phyloP scores from a whole-genome alignment of 345 rosid species.

The Salix koriyanagi region DNA sequence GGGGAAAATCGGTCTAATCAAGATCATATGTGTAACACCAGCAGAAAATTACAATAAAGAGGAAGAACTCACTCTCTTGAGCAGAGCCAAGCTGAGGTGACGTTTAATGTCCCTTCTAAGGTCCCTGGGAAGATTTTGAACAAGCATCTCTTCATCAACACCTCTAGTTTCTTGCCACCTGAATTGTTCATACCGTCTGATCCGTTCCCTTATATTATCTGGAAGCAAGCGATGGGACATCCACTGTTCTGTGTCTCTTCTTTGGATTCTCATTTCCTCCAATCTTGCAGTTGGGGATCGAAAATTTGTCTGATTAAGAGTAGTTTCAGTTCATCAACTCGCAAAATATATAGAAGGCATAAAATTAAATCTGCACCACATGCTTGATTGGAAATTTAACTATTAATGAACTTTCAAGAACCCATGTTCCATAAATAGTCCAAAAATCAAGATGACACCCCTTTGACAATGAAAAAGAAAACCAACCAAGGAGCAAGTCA shows the following conservation, averaged over 20 bases:
- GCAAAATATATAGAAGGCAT: neutral
- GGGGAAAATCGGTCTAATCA: neutral
- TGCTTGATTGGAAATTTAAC: neutral
- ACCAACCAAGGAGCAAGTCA: neutral
- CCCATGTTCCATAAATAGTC: neutral
- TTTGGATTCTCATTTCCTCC: conserved; percentile 86
- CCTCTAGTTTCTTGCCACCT: conserved; percentile 91
- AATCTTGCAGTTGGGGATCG: conserved; percentile 42
- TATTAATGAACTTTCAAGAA: neutral
- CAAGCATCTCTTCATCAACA: conserved; percentile 64
- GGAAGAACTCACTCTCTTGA: conserved; percentile 51
- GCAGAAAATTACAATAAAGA: neutral
- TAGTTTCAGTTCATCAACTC: neutral
- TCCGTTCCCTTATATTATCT: conserved; percentile 52
- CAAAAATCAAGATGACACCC: neutral
- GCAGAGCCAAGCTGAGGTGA: conserved; percentile 71
- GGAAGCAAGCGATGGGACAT: conserved; percentile 79
- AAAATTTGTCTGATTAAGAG: conserved; percentile 19
- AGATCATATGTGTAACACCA: neutral
- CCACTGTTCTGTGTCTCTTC: conserved; percentile 89
- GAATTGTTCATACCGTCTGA: conserved; percentile 74
- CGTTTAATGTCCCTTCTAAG: conserved; percentile 82
- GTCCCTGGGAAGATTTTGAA: conserved; percentile 67
- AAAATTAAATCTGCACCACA: neutral
- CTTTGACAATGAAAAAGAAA: neutral